Evolutionary conservation across 371 early-diverging fungal species (phyloP).

Genomic region (Lichtheimia ornata): DNA sequence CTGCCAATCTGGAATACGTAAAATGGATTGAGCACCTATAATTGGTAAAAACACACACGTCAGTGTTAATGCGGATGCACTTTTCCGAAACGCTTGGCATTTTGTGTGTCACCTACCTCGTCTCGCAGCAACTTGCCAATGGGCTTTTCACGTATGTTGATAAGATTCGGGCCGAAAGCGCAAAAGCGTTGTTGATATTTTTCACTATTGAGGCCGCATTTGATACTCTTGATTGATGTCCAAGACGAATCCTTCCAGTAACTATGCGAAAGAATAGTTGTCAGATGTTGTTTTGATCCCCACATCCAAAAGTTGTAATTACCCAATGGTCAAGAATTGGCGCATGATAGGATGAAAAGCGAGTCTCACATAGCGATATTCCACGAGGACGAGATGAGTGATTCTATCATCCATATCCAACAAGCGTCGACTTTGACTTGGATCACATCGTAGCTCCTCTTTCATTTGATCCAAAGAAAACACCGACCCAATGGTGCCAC

Average conservation of each 20-base stretch:
- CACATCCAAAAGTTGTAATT: conserved; percentile 5
- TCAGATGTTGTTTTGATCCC: not conserved
- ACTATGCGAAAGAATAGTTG: conserved; percentile 19
- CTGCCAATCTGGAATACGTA: conserved; percentile 93
- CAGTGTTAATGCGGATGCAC: not conserved
- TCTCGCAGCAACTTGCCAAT: conserved; percentile 75
- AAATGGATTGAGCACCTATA: conserved; percentile 77
- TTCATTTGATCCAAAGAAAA: conserved; percentile 54
- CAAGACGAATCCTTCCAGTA: conserved; percentile 80
- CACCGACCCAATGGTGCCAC: conserved; percentile 71
- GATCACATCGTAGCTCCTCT: conserved; percentile 29
- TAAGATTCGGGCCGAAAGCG: conserved; percentile 87
- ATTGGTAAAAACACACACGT: not conserved
- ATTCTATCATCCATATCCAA: conserved; percentile 39
- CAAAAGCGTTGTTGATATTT: conserved; percentile 59
- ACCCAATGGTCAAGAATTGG: conserved; percentile 71
- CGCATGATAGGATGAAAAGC: conserved; percentile 79
- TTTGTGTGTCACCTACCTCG: conserved; percentile 59
- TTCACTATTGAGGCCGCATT: conserved; percentile 58
- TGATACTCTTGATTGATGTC: conserved; percentile 49
- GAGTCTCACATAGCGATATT: conserved; percentile 84
- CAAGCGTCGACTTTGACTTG: conserved; percentile 17
- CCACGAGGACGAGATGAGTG: conserved; percentile 57
- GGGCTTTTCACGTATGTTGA: conserved; percentile 83
- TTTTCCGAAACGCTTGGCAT: not conserved